A percentile compares a stretch with the other conserved stretches of the same genome.
Conservation (phyloP, 2,329 filamentous ascomycete species). For the Penicillium sp. region DNA sequence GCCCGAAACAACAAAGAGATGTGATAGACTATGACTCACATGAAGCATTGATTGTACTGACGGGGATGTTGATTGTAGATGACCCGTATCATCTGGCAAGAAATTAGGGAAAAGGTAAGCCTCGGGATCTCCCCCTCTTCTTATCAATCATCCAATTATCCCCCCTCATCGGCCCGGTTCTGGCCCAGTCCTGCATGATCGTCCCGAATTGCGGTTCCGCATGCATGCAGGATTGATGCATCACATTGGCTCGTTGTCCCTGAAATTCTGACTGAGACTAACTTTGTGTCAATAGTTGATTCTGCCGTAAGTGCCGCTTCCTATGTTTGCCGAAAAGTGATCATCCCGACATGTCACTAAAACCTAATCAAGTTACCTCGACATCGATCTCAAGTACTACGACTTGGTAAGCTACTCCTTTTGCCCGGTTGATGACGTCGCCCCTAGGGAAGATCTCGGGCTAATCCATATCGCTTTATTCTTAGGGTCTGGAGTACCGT, state of each 20-base stretch:
- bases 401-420: conserved; percentile 64
- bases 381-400: conserved; percentile 98
- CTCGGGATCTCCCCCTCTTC: conserved; percentile 21
- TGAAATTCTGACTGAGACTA: conserved; percentile 22
- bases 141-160: background rate
- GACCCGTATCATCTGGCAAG: conserved; percentile 98
- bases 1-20: background rate
- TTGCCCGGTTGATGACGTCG: background rate
- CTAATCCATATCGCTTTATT: conserved; percentile 22
- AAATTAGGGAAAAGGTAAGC: conserved; percentile 89
- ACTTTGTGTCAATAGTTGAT: conserved; percentile 68
- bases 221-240: conserved; percentile 24
- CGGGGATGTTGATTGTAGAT: conserved; percentile 62
- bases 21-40: background rate
- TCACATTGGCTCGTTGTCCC: conserved; percentile 7
- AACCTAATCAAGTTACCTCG: conserved; percentile 68
- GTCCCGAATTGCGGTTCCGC: conserved; percentile 3
- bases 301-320: conserved; percentile 64
- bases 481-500: conserved; percentile 82
- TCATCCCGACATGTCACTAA: conserved; percentile 27
- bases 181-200: conserved; percentile 27
- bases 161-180: conserved; percentile 15
- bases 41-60: conserved; percentile 27
- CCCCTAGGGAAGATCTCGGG: background rate
- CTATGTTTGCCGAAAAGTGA: conserved; percentile 9